Evolutionary conservation across 2,329 filamentous ascomycete species (phyloP), one percentile per base, ranked within the genome.

Genomic region (Microsporum audouinii): DNA sequence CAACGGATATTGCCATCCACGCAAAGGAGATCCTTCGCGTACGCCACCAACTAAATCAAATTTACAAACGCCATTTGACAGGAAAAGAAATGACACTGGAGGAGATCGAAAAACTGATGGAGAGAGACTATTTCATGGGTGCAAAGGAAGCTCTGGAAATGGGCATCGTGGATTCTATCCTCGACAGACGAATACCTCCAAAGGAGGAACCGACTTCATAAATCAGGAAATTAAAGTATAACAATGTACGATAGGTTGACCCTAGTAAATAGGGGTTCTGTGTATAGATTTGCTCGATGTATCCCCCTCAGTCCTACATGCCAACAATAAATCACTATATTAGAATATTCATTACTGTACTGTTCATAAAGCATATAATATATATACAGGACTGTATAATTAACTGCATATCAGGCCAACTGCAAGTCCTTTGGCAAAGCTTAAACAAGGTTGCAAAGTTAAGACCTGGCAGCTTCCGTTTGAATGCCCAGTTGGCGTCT

Each of bases 1-100:
- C 85, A 34, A 81, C 77, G 36, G 94, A 99, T 70, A 97, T 99
- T 65, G 83, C 95, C 56, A 97, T 99, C 65, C 95, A 99, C 71
- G 94, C 94, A 3, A 96, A 91, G 71, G 92, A 99, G 79, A 99
- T 99, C 61, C 80, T 97, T 71, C 81, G 91, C 62, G 87, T 96
- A 60, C 82, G 94, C 62, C 83, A 86, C 65, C 88, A 92, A 76
- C 78, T 96, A 68, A 97, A 99, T 73, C 81, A 86, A 76, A 97
- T 99, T 62, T 96, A 96, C 72, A 84, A 86, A 72, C 78, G 81
- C 59, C 94, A 99, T 73, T 78, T 99, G 70, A 96, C 91, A 2
- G 72, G 75, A 68, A 87, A 84, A 73, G 80, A 85, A 58, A 86
- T 90, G 72, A 85, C 80, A 38, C 70, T 95, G 39, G 86, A 91